Conservation (phyloP, 768 basidiomycete genomes). For the Cystofilobasidium capitatum region DNA sequence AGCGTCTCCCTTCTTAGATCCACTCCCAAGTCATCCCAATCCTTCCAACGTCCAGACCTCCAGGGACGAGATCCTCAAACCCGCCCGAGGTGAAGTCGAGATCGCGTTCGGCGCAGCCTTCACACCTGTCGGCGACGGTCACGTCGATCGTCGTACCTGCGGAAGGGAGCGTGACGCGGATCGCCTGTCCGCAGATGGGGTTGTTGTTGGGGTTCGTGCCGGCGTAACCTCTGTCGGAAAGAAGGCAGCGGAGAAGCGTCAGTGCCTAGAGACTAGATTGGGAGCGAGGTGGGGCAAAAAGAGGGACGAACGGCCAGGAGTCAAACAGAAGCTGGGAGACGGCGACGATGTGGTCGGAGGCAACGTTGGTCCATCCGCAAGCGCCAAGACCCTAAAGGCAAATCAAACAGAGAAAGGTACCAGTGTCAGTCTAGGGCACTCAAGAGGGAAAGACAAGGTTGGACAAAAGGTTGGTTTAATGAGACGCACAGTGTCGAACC, state of each 20-base stretch:
- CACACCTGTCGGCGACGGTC: constrained; percentile 55
- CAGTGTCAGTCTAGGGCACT: constrained; percentile 30
- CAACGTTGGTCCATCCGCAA: constrained; percentile 52
- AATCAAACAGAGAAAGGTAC: constrained; percentile 32
- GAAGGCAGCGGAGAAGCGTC: not conserved
- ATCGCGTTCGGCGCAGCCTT: constrained; percentile 43
- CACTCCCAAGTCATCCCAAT: constrained; percentile 29
- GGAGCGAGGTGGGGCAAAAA: no score
- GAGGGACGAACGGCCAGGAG: constrained; percentile 44
- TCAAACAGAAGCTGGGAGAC: constrained; percentile 53
- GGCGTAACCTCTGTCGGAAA: constrained; percentile 42
- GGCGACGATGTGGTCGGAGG: constrained; percentile 52
- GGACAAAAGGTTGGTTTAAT: not conserved
- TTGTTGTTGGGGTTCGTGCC: constrained; percentile 60
- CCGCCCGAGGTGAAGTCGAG: constrained; percentile 27
- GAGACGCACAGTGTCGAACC: constrained; percentile 16
- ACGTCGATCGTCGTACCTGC: constrained; percentile 43
- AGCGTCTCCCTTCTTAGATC: constrained; percentile 18
- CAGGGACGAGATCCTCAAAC: constrained; percentile 25
- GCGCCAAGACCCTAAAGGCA: constrained; percentile 56
- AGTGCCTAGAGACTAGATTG: no score
- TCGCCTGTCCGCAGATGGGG: constrained; percentile 54
- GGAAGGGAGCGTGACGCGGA: constrained; percentile 34
- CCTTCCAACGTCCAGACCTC: constrained; percentile 25
- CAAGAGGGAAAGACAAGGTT: constrained; percentile 4